phyloP scores from a whole-genome alignment of 768 basidiomycete genomes.

The Mycena chlorophos region DNA sequence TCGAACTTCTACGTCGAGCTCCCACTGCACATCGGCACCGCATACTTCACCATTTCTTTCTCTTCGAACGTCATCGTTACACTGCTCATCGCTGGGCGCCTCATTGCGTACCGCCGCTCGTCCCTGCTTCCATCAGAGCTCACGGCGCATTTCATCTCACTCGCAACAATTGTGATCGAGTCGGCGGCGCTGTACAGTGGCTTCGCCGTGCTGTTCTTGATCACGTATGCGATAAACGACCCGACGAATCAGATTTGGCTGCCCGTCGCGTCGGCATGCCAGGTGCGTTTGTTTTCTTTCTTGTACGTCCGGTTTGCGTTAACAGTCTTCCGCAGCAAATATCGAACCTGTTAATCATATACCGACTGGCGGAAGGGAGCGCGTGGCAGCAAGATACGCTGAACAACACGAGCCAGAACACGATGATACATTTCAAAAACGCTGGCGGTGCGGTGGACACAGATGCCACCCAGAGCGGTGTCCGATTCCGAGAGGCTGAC shows the following conservation, averaged over 20 bases:
- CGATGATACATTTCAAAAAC: too few species aligned
- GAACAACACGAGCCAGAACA: too few species aligned
- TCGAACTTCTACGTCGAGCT: slow-evolving; percentile 38
- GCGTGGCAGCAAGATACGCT: too few species aligned
- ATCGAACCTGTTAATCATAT: too few species aligned
- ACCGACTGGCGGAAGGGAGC: too few species aligned
- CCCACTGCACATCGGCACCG: slow-evolving; percentile 35
- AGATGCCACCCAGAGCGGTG: too few species aligned
- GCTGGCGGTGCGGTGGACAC: too few species aligned
- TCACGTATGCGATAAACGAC: slow-evolving; percentile 39
- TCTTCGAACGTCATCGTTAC: slow-evolving; percentile 42
- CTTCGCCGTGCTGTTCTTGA: slow-evolving; percentile 39
- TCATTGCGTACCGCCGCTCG: slow-evolving; percentile 32
- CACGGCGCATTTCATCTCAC: slow-evolving; percentile 35
- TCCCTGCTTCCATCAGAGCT: slow-evolving; percentile 32
- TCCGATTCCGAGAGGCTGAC: too few species aligned
- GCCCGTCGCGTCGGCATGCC: not conserved
- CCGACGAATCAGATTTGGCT: slow-evolving; percentile 39
- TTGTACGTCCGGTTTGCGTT: not conserved
- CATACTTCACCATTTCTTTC: slow-evolving; percentile 39
- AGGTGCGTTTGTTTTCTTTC: not conserved
- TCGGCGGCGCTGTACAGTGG: slow-evolving; percentile 44
- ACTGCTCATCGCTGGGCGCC: slow-evolving; percentile 34
- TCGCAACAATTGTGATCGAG: slow-evolving; percentile 40
- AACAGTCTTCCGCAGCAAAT: not conserved